Evolutionary conservation across 129 eudicot genomes (phyloP).

Genomic region (Lactuca saligna): DNA sequence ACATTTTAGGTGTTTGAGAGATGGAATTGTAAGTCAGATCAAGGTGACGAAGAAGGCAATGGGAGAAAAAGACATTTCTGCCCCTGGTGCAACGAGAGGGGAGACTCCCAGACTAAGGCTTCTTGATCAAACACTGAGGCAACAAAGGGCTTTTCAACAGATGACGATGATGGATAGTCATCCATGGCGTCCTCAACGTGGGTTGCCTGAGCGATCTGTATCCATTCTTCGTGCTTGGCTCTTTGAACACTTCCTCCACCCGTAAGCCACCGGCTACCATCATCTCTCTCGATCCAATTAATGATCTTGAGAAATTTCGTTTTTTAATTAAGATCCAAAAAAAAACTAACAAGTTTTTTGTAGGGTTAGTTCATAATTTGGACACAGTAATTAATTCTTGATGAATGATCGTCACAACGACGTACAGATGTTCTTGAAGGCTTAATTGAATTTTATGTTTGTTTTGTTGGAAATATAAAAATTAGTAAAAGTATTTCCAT

Average conservation of each 20-base stretch:
- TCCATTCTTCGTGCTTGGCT: slow-evolving; percentile 99
- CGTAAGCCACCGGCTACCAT: too few species aligned
- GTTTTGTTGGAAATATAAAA: neutral
- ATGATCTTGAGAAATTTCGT: neutral
- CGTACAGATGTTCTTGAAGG: slow-evolving; percentile 1
- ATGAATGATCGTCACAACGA: neutral
- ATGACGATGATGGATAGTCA: slow-evolving; percentile 87
- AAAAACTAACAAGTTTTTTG: neutral
- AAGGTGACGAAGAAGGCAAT: slow-evolving; percentile 72
- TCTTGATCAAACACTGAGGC: slow-evolving; percentile 88
- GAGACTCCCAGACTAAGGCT: slow-evolving; percentile 93
- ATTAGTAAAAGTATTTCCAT: neutral
- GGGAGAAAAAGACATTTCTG: slow-evolving; percentile 76
- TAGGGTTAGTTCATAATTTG: neutral
- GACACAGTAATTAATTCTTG: neutral
- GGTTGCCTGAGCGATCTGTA: slow-evolving; percentile 89
- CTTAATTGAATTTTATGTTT: slow-evolving; percentile 5
- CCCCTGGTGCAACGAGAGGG: slow-evolving; percentile 74
- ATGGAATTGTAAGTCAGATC: slow-evolving; percentile 74
- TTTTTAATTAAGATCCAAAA: neutral
- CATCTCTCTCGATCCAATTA: slow-evolving; percentile 1
- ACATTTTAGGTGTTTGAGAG: slow-evolving; percentile 85
- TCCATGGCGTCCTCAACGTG: slow-evolving; percentile 99
- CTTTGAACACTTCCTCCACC: slow-evolving; percentile 96
- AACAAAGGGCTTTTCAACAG: slow-evolving; percentile 87